These are phyloP conservation scores for Globisporangium viniferum DNA, from an alignment of 352 stramenopile genomes.

Conservation along the genomic window DNA sequence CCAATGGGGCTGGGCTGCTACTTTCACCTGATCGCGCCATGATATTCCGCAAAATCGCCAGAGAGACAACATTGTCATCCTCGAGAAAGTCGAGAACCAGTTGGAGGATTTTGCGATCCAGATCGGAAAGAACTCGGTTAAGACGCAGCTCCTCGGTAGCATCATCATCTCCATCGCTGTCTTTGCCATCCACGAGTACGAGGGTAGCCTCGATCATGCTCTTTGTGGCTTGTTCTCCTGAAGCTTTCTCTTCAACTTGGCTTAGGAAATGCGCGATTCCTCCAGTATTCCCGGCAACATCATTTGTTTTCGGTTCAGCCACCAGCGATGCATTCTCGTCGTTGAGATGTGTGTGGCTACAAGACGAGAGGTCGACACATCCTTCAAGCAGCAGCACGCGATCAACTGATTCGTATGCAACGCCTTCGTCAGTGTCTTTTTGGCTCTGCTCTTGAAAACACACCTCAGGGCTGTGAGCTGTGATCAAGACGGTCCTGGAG, in stretches of 20 bases:
- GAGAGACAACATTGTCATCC: neutral
- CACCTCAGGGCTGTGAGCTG: neutral
- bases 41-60: neutral
- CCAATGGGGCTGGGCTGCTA: neutral
- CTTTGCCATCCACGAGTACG: neutral
- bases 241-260: neutral
- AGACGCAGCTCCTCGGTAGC: neutral
- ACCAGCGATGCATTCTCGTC: neutral
- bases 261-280: neutral
- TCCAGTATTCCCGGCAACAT: neutral
- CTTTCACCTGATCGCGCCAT: neutral
- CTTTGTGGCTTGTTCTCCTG: neutral
- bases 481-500: neutral
- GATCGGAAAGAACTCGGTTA: neutral
- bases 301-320: neutral
- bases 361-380: neutral
- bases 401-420: neutral
- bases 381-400: conserved; percentile 15
- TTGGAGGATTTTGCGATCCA: conserved; percentile 4
- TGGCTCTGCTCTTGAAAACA: neutral
- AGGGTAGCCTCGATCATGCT: neutral
- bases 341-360: neutral
- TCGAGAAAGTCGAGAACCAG: conserved; percentile 6
- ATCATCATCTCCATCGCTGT: neutral
- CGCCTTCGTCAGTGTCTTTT: neutral